Evolutionary conservation across 306 rosid genomes (phyloP), one percentile per base, ranked within the genome.

Genomic region (Hippophae gyantsensis): DNA sequence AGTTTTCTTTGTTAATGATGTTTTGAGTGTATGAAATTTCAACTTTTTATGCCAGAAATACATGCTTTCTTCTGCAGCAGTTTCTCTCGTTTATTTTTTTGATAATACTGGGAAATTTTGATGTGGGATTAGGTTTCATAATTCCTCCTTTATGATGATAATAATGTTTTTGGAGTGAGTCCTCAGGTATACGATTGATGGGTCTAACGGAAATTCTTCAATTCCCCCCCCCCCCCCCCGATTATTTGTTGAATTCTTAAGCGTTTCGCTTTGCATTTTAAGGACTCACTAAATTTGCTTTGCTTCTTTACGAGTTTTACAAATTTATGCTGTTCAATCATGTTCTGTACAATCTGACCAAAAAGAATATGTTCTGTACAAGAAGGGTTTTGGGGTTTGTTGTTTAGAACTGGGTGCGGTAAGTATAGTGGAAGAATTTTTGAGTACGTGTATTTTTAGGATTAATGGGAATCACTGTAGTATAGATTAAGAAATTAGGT

Each of bases 141-240:
- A 32, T 32, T 32, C 38, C 38, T 32, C 38, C 38, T 32, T 32
- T 32, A 32, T 32, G 38, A 32, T 32, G 38, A 32, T 32, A 32
- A 32, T 32, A 32, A 32, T 32, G 38, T 32, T 32, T 32, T 32
- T 32, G 38, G 38, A 32, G 38, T 32, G 38, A 9, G 6, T 12
- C 14, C 14, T 49, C 14, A 13, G 5, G n/a, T 12, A 6, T 7
- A n/a, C 14, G 2, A 12, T 49, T 5, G n/a, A 49, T 49, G 53
- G 53, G 53, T 49, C 26, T 18, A 18, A 5, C 12, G 25, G 25
- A 13, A 49, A 49, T 49, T 23, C 53, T 49, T 13, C 58, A 57
- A 75, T 18, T 63, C 1, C 18, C 18, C 13, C 58, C 43, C 18
- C 13, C 58, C 43, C 13, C 43, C 13, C 25, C 72, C 73, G 10